Base-by-base conservation (phyloP, 2,329 filamentous ascomycete species). In the Hymenoscyphus repandus region DNA sequence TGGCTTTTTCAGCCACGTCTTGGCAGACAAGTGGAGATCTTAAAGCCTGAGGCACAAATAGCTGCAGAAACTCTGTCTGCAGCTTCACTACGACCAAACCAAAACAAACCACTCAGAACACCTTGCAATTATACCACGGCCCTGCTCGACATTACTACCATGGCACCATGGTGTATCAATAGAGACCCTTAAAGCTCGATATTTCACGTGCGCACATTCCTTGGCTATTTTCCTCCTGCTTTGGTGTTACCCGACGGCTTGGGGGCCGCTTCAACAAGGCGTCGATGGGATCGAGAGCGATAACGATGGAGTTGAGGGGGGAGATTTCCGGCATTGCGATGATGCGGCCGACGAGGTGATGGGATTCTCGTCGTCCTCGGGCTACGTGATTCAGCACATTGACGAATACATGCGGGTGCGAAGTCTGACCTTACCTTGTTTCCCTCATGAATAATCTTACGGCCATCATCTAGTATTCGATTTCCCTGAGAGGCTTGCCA, bases 241-340 rank as follows among this genome's bases (percentile, higher is more conserved):
- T n/a, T 7, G 38, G n/a, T 11, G n/a, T 5, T 17, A 20, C n/a
- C 10, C 4, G n/a, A 11, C 27, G 33, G 11, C 33, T 30, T 27
- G 33, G 20, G n/a, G 44, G 33, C 15, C 27, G 44, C 6, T 38
- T 32, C n/a, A 46, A 46, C 12, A 46, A 7, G 6, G 44, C 32
- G 2, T 33, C 44, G 12, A 39, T 46, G 15, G 44, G 44, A 2
- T 20, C 44, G 37, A 33, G 34, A 34, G 33, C 17, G 27, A 47
- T 18, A 17, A 17, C 27, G 30, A 47, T 22, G 27, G 45, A 41
- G 22, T 41, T 34, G 36, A 47, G 37, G 12, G 45, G 40, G 45
- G 45, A 17, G 36, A 5, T n/a, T 32, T 12, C 40, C 32, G 15
- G 7, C n/a, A 15, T 2, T 30, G 13, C 4, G 10, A 15, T 5